Evolutionary conservation across 2,329 filamentous ascomycete genomes (phyloP).

Genomic region (Zasmidium cellare): DNA sequence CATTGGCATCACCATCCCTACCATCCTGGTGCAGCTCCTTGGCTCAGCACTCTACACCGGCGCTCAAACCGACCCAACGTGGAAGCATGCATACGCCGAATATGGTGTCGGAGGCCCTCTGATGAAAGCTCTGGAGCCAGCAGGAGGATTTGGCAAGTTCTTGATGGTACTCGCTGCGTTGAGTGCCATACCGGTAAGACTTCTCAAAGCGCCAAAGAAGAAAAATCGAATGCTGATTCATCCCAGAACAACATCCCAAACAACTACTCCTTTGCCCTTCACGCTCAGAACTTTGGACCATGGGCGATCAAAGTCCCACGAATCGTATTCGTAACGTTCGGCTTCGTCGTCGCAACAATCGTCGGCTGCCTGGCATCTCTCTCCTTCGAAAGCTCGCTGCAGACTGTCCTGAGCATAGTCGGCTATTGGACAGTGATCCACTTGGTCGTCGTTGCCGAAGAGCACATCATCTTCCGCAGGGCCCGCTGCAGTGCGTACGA

Average conservation of each 20-base stretch:
- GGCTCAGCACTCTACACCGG: conserved; percentile 13
- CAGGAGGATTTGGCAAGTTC: conserved; percentile 18
- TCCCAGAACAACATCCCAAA: conserved; percentile 17
- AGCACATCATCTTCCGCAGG: conserved; percentile 16
- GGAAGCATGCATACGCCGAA: conserved; percentile 10
- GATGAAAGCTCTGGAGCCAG: conserved; percentile 8
- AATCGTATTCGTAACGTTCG: conserved; percentile 13
- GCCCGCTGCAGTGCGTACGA: conserved; percentile 11
- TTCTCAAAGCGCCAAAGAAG: background rate
- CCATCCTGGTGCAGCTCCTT: conserved; percentile 14
- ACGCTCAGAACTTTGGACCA: conserved; percentile 15
- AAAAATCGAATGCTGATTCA: background rate
- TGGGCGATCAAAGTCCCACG: conserved; percentile 14
- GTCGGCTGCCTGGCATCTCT: conserved; percentile 16
- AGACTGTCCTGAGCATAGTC: conserved; percentile 11
- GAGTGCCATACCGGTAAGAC: conserved; percentile 7
- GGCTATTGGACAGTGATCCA: conserved; percentile 17
- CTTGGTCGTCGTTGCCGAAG: conserved; percentile 12
- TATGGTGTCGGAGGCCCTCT: conserved; percentile 16
- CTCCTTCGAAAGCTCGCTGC: conserved; percentile 12
- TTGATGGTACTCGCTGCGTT: conserved; percentile 13
- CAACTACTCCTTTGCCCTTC: conserved; percentile 18
- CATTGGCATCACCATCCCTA: conserved; percentile 12
- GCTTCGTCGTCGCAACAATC: conserved; percentile 11
- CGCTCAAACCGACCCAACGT: conserved; percentile 7